Evolutionary conservation across 768 basidiomycete species (phyloP).

Genomic region (Asterophora parasitica): DNA sequence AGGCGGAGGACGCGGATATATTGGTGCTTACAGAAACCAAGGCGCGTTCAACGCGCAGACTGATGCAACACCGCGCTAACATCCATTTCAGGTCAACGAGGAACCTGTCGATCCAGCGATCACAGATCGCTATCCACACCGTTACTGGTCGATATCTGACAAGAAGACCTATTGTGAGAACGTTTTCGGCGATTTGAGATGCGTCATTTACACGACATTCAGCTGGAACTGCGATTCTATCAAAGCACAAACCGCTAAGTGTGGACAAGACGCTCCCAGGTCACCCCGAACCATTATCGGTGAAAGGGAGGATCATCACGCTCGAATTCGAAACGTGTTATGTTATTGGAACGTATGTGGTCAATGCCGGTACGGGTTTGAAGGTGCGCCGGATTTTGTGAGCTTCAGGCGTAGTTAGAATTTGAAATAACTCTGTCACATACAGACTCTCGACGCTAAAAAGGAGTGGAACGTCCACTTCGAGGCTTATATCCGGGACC

Average conservation of each 20-base stretch:
- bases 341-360: constrained; percentile 76
- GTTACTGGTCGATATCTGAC: constrained; percentile 70
- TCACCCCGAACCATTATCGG: constrained; percentile 56
- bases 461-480: constrained; percentile 80
- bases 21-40: constrained; percentile 86
- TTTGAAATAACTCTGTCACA: neutral
- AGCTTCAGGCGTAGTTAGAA: neutral
- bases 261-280: constrained; percentile 67
- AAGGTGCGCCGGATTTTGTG: constrained; percentile 44
- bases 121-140: constrained; percentile 57
- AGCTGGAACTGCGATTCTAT: constrained; percentile 83
- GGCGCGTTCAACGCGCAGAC: constrained; percentile 28
- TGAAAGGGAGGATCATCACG: constrained; percentile 77
- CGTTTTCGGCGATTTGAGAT: neutral
- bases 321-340: constrained; percentile 73
- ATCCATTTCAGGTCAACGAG: constrained; percentile 56
- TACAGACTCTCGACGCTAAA: constrained; percentile 72
- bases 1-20: constrained; percentile 84
- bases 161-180: constrained; percentile 76
- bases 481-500: constrained; percentile 59
- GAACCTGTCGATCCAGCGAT: constrained; percentile 56
- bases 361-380: constrained; percentile 73
- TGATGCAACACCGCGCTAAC: neutral
- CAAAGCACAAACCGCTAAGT: constrained; percentile 67
- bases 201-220: neutral